These are phyloP conservation scores for Piper betle DNA, from an alignment of 164 flowering plant species.

Conservation along the genomic window DNA sequence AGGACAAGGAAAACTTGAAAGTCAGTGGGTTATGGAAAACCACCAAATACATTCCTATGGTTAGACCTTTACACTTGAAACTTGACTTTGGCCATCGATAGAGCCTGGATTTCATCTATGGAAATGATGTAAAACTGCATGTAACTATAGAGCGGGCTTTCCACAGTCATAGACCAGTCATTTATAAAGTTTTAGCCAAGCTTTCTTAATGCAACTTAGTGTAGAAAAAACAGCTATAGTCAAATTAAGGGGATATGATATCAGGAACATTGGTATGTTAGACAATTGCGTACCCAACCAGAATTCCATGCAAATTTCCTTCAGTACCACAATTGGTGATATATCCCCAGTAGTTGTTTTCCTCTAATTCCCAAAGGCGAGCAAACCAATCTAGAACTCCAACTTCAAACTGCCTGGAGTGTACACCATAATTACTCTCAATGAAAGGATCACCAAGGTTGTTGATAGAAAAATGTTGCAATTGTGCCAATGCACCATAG, in stretches of 20 bases:
- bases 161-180: no score
- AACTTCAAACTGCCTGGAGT: slow-evolving; percentile 96
- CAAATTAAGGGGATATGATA: neutral
- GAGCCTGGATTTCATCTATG: no score
- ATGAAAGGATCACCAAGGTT: slow-evolving; percentile 97
- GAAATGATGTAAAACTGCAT: no score
- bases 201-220: no score
- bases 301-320: slow-evolving; percentile 95
- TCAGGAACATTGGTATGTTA: neutral
- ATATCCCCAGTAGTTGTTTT: slow-evolving; percentile 94
- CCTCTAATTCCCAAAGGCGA: slow-evolving; percentile 90
- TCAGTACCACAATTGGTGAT: slow-evolving; percentile 99
- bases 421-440: slow-evolving; percentile 98
- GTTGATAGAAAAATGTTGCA: slow-evolving; percentile 96
- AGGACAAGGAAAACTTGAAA: no score
- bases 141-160: no score
- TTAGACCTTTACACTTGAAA: no score
- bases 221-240: neutral
- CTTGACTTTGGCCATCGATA: no score
- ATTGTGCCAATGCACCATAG: slow-evolving; percentile 78
- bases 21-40: no score
- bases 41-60: no score
- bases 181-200: no score
- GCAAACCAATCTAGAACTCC: slow-evolving; percentile 99
- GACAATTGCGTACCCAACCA: slow-evolving; percentile 62